A percentile compares a stretch with the other conserved stretches of the same genome.
These are phyloP conservation scores for Candida vaughaniae DNA, from an alignment of 805 yeast species.

Conservation along the genomic window DNA sequence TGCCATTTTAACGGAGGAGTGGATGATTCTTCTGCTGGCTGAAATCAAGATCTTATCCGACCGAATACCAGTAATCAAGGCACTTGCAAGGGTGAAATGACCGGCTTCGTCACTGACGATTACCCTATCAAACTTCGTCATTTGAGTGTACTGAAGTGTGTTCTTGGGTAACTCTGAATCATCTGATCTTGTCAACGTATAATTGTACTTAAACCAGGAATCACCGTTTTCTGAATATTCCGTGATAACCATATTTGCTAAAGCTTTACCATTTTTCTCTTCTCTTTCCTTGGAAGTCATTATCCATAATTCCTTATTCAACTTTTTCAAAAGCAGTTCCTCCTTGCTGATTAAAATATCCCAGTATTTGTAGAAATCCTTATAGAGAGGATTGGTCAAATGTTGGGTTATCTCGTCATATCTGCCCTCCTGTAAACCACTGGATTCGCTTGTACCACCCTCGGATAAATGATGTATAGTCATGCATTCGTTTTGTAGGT, in stretches of 20 bases:
- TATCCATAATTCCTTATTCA: constrained; percentile 70
- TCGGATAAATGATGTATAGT: constrained; percentile 59
- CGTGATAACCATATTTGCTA: constrained; percentile 44
- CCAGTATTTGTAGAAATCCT: constrained; percentile 69
- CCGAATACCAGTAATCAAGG: constrained; percentile 48
- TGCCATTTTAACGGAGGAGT: constrained; percentile 36
- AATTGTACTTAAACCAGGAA: constrained; percentile 35
- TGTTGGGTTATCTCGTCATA: constrained; percentile 54
- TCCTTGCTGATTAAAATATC: constrained; percentile 71
- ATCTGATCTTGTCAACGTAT: constrained; percentile 47
- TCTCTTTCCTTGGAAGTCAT: constrained; percentile 61
- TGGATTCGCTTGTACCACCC: constrained; percentile 50
- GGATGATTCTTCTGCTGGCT: constrained; percentile 53
- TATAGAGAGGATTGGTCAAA: constrained; percentile 40
- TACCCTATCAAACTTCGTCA: constrained; percentile 60
- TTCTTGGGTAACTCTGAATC: constrained; percentile 12
- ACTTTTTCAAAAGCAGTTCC: constrained; percentile 53
- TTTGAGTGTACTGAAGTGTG: constrained; percentile 41
- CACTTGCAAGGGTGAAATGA: constrained; percentile 70
- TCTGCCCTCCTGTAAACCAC: constrained; percentile 51
- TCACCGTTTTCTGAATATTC: constrained; percentile 15
- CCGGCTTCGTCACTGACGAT: constrained; percentile 79
- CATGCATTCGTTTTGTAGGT: constrained; percentile 59
- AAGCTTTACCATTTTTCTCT: constrained; percentile 53
- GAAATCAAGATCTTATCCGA: constrained; percentile 46